phyloP scores from a whole-genome alignment of 345 rosid species.

The Noccaea caerulescens region DNA sequence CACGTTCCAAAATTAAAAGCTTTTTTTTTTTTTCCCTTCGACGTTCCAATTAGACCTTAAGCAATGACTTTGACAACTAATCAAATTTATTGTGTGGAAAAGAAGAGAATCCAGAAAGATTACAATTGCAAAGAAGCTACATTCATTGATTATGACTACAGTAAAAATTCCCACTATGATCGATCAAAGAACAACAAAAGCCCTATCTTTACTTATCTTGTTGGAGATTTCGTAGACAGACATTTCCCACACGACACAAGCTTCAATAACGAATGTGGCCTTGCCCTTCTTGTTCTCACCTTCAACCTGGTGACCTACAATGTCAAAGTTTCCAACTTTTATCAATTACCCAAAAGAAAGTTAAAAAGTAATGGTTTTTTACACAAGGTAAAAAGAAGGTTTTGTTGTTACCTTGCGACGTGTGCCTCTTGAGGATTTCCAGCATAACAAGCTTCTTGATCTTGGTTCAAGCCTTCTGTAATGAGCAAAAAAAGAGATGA shows the following conservation, averaged over 20 bases:
- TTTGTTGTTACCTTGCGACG: conserved; percentile 69
- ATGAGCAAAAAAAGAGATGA: not conserved
- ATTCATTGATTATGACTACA: conserved; percentile 36
- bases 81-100: conserved; percentile 33
- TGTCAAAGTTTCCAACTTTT: conserved; percentile 16
- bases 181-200: conserved; percentile 5
- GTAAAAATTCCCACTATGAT: conserved; percentile 30
- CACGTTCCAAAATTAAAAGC: too few species aligned
- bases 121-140: conserved; percentile 33
- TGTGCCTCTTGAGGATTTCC: conserved; percentile 77
- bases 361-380: not conserved
- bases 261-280: conserved; percentile 66
- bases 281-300: conserved; percentile 54
- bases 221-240: conserved; percentile 68
- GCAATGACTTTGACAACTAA: conserved; percentile 6
- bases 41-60: too few species aligned
- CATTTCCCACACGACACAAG: conserved; percentile 83
- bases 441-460: conserved; percentile 93
- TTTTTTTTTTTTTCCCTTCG: too few species aligned
- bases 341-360: not conserved
- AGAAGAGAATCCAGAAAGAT: conserved; percentile 32
- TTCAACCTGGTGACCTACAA: conserved; percentile 77
- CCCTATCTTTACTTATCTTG: conserved; percentile 19
- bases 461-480: conserved; percentile 90
- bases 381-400: not conserved